Base-by-base conservation (phyloP, 2,329 filamentous ascomycete genomes). In the Fusarium annulatum region DNA sequence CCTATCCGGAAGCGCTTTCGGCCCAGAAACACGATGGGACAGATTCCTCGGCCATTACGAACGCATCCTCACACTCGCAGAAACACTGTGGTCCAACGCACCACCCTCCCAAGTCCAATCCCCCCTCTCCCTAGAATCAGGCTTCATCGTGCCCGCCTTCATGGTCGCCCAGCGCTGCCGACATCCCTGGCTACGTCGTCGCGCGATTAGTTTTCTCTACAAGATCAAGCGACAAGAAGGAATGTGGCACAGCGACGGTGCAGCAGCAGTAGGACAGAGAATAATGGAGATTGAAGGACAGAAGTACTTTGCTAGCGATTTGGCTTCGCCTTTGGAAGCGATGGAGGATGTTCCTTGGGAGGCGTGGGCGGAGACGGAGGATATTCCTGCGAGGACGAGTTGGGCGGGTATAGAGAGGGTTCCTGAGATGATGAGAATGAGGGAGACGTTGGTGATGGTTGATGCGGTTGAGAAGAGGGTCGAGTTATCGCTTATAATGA, bases 51-150 rank as follows among this genome's bases (percentile, higher is more conserved):
- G 75, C 3, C 69, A 77, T 41, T 83, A 79, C 51, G 80, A 80
- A 61, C 76, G 77, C 33, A 73, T 79, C 10, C 51, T 79, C 33
- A 61, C 43, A 1, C 70, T 73, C 7, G 73, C 64, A 16, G 77
- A 78, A 28, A 49, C 66, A 7, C 34, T 79, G 2, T 64, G 39
- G 52, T 74, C 53, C 11, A 64, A 41, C 48, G 79, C 23, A 39
- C 75, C 45, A 23, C 67, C 28, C 30, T 69, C 14, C 19, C 75
- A 59, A 18, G 55, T 53, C 6, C 72, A 73, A 11, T 75, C 76
- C 5, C 71, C 73, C 5, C 39, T 82, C 2, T 80, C 80, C 3
- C 69, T 82, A 2, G 81, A 82, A 53, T 79, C 80, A 14, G 81
- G 81, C 0, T 46, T 82, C 18, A 77, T 80, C 7, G 73, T 82